Evolutionary conservation across 371 early-diverging fungal species (phyloP).

Genomic region (Conidiobolus incongruus): DNA sequence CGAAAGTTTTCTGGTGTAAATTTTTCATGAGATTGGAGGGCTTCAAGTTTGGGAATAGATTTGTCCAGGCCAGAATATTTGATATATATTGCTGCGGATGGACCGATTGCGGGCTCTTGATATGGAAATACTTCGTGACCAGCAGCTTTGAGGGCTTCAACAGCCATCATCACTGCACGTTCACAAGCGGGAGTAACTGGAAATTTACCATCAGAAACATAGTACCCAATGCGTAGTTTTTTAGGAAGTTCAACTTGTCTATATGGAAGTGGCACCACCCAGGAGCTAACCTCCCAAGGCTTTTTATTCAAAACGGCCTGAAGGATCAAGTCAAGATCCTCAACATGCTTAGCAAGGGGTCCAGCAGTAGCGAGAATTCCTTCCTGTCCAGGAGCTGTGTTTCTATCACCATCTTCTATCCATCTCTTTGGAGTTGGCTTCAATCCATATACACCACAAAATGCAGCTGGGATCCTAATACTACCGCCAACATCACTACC

Average conservation of each 20-base stretch:
- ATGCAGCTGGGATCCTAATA: not conserved
- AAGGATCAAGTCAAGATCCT: not conserved
- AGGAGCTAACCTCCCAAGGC: not conserved
- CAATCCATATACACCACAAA: not conserved
- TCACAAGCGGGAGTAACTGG: constrained; percentile 1
- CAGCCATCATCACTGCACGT: not conserved
- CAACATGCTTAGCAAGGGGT: constrained; percentile 2
- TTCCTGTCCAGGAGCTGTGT: not conserved
- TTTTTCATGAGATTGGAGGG: too few species aligned
- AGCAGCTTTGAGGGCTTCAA: not conserved
- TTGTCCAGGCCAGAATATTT: not conserved
- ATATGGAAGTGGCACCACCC: not conserved
- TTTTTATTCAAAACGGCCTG: not conserved
- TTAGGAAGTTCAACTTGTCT: not conserved
- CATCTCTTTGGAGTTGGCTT: constrained; percentile 3
- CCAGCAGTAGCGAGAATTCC: not conserved
- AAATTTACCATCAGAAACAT: not conserved
- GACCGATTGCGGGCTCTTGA: too few species aligned
- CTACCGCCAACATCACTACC: not conserved
- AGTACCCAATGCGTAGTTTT: not conserved
- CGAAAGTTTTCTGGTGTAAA: not conserved
- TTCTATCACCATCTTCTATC: not conserved
- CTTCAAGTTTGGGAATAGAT: not conserved
- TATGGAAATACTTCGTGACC: not conserved
- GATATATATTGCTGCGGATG: too few species aligned